A percentile compares a stretch with the other conserved stretches of the same genome.
Evolutionary conservation across 2,329 filamentous ascomycete species (phyloP).

Genomic region (Trichophyton mentagrophytes): DNA sequence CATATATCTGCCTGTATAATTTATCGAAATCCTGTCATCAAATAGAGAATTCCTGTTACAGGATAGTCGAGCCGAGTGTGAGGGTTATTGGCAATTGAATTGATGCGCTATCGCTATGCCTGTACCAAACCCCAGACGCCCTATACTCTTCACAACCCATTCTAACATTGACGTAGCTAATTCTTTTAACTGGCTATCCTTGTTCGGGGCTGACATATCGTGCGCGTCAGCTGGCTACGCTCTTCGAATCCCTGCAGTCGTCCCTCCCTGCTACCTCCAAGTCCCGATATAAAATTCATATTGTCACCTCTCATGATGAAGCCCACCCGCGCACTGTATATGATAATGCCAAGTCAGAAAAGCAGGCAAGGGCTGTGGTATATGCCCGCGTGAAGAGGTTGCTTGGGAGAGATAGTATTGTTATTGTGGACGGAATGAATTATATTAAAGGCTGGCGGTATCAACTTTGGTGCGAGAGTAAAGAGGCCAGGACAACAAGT

Average conservation of each 20-base stretch:
- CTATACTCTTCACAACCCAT: neutral
- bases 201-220: slow-evolving; percentile 52
- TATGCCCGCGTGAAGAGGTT: slow-evolving; percentile 49
- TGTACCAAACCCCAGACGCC: neutral
- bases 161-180: slow-evolving; percentile 34
- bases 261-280: slow-evolving; percentile 28
- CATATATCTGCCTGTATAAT: too few species aligned
- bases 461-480: slow-evolving; percentile 55
- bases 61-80: too few species aligned
- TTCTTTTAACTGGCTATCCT: slow-evolving; percentile 51
- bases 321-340: slow-evolving; percentile 41
- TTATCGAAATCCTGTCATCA: too few species aligned
- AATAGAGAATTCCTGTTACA: too few species aligned
- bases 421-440: slow-evolving; percentile 52
- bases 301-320: slow-evolving; percentile 29
- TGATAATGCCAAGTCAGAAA: slow-evolving; percentile 46
- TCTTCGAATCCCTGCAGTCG: slow-evolving; percentile 37
- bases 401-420: slow-evolving; percentile 45
- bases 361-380: slow-evolving; percentile 50
- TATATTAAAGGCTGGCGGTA: slow-evolving; percentile 59
- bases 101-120: neutral
- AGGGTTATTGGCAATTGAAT: too few species aligned
- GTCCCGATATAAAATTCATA: slow-evolving; percentile 33
- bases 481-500: slow-evolving; percentile 47
- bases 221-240: slow-evolving; percentile 42